Evolutionary conservation across 495 filamentous ascomycete species (phyloP).

Genomic region (Glutinoglossum americanum): DNA sequence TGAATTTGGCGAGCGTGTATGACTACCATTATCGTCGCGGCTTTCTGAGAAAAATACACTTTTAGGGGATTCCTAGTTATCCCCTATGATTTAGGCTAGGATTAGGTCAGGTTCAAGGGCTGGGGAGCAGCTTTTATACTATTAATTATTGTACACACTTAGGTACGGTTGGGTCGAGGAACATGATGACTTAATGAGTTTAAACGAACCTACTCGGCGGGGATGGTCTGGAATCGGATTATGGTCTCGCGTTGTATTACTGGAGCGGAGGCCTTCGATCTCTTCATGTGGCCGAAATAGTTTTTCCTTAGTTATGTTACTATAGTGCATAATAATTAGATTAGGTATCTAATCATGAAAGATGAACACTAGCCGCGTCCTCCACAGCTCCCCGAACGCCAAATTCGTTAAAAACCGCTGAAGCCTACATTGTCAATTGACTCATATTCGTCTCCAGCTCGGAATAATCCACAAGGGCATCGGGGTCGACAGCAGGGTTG

Average conservation of each 20-base stretch:
- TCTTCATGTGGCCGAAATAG: not conserved
- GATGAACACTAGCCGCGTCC: no score
- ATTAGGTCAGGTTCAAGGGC: not conserved
- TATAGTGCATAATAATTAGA: no score
- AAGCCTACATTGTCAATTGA: not conserved
- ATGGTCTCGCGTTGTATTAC: not conserved
- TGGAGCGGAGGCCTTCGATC: not conserved
- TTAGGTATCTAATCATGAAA: no score
- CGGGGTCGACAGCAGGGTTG: slow-evolving; percentile 28
- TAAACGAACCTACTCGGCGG: not conserved
- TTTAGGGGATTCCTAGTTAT: not conserved
- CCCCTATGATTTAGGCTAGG: not conserved
- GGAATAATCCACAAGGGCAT: slow-evolving; percentile 25
- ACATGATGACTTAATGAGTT: not conserved
- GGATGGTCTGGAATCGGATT: not conserved
- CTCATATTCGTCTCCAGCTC: not conserved
- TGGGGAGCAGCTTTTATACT: not conserved
- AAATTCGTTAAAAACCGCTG: not conserved
- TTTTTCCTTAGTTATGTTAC: no score
- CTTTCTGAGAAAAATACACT: no score
- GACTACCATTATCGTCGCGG: not conserved
- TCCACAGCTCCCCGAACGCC: not conserved
- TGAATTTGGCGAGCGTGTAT: not conserved
- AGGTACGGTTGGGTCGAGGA: not conserved
- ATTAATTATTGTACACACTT: not conserved